Evolutionary conservation across 106 monocot genomes (phyloP), one percentile per base, ranked within the genome.

Genomic region (Platanthera guangdongensis): DNA sequence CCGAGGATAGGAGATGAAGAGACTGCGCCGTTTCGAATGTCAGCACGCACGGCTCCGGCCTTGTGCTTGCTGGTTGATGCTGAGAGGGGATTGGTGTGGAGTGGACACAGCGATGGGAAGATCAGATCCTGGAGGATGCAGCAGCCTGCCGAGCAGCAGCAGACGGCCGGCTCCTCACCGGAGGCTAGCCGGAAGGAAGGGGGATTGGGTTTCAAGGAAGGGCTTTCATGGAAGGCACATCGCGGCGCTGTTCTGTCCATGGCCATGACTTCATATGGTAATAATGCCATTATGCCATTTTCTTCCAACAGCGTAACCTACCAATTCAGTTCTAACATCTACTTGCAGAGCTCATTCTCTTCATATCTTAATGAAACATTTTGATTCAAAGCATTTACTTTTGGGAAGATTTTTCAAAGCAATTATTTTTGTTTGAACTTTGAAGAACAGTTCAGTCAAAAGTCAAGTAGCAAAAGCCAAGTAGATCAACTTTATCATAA

Each of bases 31-130:
- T 95, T 90, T 69, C 59, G 68, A 32, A 85, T 85, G 74, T 88
- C 88, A 0, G 47, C 14, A 19, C 80, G 46, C 9, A 82, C 82
- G 21, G 69, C 87, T 14, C 88, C 92, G 6, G 78, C 84, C 22
- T 47, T 90, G 48, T 95, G 95, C 60, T 52, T 92, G 81, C 88
- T 78, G 15, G 88, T 81, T 48, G 95, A 95, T 57, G 78, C 50
- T 2, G 92, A 88, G 15, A 86, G 8, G 16, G 74, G 84, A 22
- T 50, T 92, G 60, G 74, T 95, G 1, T 95, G 92, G 92, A 92
- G 83, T n/a, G 95, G 95, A 39, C 95, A 95, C 79, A 92, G 82
- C 85, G 95, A 95, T 70, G 95, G 95, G 8, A 95, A 82, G 84
- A 87, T 95, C 14, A 71, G 88, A 73, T 87, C 87, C 12, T 95